A percentile compares a stretch with the other conserved stretches of the same genome.
phyloP scores from a whole-genome alignment of 768 basidiomycete species.

The Lentinula lateritia region DNA sequence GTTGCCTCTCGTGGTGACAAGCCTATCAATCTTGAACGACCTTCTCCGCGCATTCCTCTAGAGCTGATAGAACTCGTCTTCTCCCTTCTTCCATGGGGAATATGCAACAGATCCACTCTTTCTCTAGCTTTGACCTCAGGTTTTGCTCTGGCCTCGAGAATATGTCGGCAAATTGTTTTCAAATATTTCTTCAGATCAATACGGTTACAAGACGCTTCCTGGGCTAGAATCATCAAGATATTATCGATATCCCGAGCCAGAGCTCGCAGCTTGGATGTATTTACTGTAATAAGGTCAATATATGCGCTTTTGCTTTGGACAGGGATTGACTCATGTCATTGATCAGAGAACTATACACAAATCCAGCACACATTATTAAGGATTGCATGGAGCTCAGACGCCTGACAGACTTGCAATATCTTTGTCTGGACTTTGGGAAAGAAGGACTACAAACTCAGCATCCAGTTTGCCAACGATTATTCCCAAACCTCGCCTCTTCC shows the following conservation, averaged over 20 bases:
- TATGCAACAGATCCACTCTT: slow-evolving; percentile 3
- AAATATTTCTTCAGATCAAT: slow-evolving; percentile 21
- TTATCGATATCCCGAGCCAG: slow-evolving; percentile 3
- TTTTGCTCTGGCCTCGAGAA: slow-evolving; percentile 33
- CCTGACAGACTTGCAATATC: slow-evolving; percentile 28
- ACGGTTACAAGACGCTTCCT: slow-evolving; percentile 18
- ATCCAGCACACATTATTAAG: slow-evolving; percentile 11
- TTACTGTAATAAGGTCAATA: slow-evolving; percentile 12
- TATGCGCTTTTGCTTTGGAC: slow-evolving; percentile 19
- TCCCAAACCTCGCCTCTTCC: slow-evolving; percentile 17
- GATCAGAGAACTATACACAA: slow-evolving; percentile 12
- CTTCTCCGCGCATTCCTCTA: slow-evolving; percentile 16
- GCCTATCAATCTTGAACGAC: slow-evolving; percentile 3
- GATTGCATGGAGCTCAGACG: slow-evolving; percentile 15
- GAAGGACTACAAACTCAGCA: slow-evolving; percentile 43
- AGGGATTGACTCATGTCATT: not conserved
- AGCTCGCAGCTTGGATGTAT: slow-evolving; percentile 17
- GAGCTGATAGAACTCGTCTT: slow-evolving; percentile 26
- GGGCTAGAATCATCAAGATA: slow-evolving; percentile 22
- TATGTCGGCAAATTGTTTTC: slow-evolving; percentile 37
- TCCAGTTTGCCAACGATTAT: slow-evolving; percentile 20
- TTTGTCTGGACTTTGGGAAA: slow-evolving; percentile 36
- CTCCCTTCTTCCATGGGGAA: slow-evolving; percentile 13
- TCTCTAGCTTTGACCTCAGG: slow-evolving; percentile 30
- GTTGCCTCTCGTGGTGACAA: slow-evolving; percentile 2